phyloP scores from a whole-genome alignment of 2,329 filamentous ascomycete species.

The Venturia nashicola region DNA sequence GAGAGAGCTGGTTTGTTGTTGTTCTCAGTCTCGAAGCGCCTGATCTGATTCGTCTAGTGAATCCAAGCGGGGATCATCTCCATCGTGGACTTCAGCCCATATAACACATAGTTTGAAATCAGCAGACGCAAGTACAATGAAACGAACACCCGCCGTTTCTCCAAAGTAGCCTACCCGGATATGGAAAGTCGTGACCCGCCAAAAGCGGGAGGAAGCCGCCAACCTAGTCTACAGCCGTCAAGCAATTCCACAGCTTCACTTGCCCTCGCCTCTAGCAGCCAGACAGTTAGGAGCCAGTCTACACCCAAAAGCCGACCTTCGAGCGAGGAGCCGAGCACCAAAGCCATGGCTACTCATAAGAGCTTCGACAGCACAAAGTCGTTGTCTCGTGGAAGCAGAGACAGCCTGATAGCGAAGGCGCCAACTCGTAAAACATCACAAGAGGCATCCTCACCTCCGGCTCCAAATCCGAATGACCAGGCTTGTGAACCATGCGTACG shows the following conservation, averaged over 20 bases:
- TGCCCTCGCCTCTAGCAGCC: not conserved
- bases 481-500: conserved; percentile 13
- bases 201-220: not conserved
- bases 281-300: not conserved
- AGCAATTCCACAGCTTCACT: not conserved
- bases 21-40: not conserved
- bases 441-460: conserved; percentile 11
- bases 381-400: conserved; percentile 6
- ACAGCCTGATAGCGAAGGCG: conserved; percentile 6
- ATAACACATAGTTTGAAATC: not conserved
- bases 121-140: not conserved
- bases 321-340: not conserved
- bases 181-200: not conserved
- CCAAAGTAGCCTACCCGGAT: not conserved
- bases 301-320: not conserved
- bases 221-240: not conserved
- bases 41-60: not conserved
- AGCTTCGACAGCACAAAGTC: conserved; percentile 5
- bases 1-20: not conserved
- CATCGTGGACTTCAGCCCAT: not conserved
- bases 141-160: not conserved
- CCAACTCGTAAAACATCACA: not conserved
- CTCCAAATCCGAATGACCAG: conserved; percentile 23
- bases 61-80: not conserved
- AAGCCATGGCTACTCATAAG: conserved; percentile 3